Conservation (phyloP, 2,329 filamentous ascomycete species). For the Fusarium dlaminii region DNA sequence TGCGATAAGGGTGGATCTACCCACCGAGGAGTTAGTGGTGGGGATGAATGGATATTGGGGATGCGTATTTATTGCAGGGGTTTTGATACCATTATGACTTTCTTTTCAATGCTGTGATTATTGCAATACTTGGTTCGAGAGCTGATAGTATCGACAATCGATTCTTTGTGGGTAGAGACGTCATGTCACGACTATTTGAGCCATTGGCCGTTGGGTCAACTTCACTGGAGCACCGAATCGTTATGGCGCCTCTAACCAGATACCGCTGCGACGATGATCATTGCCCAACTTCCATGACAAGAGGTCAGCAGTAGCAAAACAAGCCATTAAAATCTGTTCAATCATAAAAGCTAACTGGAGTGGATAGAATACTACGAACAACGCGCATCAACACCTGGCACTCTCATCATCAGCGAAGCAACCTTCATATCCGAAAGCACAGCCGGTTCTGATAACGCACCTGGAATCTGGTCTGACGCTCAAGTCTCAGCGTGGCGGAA, state of each 20-base stretch:
- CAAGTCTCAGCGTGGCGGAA: background rate
- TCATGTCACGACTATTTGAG: background rate
- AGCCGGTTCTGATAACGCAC: background rate
- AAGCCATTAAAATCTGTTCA: fast-evolving
- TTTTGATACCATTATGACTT: background rate
- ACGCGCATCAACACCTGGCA: background rate
- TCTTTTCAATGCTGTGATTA: background rate
- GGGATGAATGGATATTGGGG: background rate
- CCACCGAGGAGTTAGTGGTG: background rate
- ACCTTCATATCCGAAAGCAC: background rate
- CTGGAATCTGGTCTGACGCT: background rate
- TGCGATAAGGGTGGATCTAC: background rate
- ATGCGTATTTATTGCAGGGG: background rate
- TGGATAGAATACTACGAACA: background rate
- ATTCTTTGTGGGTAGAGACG: background rate
- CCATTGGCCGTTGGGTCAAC: background rate
- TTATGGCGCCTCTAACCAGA: background rate
- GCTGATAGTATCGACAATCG: fast-evolving
- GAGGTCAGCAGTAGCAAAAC: fast-evolving
- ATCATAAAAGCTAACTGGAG: fast-evolving
- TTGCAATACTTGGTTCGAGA: no score
- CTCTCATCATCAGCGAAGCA: background rate
- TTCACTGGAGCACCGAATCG: background rate
- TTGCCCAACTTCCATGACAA: background rate
- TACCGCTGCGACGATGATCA: background rate